Conservation (phyloP, 352 stramenopile genomes). For the Lagenidium giganteum region DNA sequence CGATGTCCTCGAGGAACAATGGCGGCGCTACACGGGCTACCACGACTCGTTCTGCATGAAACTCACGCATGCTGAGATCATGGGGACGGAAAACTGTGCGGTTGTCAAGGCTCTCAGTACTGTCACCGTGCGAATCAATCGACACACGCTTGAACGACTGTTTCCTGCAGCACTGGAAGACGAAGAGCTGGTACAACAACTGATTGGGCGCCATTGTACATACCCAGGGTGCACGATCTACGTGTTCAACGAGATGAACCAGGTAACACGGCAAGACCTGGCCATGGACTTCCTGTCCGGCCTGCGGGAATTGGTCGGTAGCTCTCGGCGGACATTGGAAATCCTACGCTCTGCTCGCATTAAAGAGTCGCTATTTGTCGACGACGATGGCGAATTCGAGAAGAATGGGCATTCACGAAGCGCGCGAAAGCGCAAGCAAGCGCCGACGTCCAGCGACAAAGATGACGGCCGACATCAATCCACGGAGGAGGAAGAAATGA, state of each 20-base stretch:
- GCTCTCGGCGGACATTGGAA: no score
- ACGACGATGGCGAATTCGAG: no score
- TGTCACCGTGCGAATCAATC: slow-evolving; percentile 42
- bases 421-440: no score
- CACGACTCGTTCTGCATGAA: slow-evolving; percentile 37
- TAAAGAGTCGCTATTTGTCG: no score
- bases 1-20: slow-evolving; percentile 45
- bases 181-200: slow-evolving; percentile 44
- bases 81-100: slow-evolving; percentile 35
- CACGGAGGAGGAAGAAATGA: no score
- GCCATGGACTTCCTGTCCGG: slow-evolving; percentile 53
- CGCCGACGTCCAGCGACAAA: no score
- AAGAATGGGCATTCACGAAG: no score
- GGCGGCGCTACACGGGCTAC: slow-evolving; percentile 52
- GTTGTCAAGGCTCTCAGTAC: slow-evolving; percentile 41
- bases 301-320: slow-evolving; percentile 28
- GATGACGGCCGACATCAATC: no score
- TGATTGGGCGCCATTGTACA: slow-evolving; percentile 42
- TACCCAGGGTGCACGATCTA: slow-evolving; percentile 55
- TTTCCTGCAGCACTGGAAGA: slow-evolving; percentile 58
- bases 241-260: slow-evolving; percentile 41
- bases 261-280: slow-evolving; percentile 48
- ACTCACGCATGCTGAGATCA: slow-evolving; percentile 26
- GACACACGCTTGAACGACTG: slow-evolving; percentile 50
- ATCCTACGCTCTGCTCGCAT: no score